A percentile compares a stretch with the other conserved stretches of the same genome.
These are phyloP conservation scores for Quercus variabilis DNA, from an alignment of 306 rosid species.

Conservation along the genomic window DNA sequence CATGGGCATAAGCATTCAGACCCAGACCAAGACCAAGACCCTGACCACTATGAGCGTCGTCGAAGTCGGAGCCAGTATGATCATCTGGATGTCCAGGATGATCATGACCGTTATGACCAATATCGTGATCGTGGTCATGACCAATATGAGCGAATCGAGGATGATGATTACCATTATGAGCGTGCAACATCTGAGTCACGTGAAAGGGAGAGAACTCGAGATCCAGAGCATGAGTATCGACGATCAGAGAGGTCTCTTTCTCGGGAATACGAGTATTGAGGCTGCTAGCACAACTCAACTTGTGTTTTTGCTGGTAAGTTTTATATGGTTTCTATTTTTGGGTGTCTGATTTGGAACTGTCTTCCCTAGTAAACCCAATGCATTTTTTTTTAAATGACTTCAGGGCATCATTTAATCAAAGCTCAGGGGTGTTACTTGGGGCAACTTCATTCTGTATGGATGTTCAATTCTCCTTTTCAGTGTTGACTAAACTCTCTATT, in stretches of 20 bases:
- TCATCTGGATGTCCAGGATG: slow-evolving; percentile 49
- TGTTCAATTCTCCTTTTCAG: background rate
- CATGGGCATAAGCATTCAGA: slow-evolving; percentile 65
- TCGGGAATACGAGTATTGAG: slow-evolving; percentile 61
- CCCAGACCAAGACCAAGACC: slow-evolving; percentile 61
- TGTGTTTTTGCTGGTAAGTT: slow-evolving; percentile 23
- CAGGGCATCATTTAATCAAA: slow-evolving; percentile 17
- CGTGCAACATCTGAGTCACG: slow-evolving; percentile 56
- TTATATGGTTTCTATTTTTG: background rate
- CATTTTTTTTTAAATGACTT: slow-evolving; percentile 6
- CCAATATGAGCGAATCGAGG: slow-evolving; percentile 57
- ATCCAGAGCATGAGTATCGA: slow-evolving; percentile 53
- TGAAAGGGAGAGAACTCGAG: slow-evolving; percentile 67
- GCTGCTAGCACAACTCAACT: slow-evolving; percentile 3
- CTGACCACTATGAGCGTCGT: slow-evolving; percentile 55
- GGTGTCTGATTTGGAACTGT: background rate
- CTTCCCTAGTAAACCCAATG: background rate
- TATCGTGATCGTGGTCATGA: slow-evolving; percentile 45
- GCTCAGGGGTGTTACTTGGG: background rate
- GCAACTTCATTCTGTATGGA: background rate
- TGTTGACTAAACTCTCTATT: background rate
- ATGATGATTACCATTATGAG: slow-evolving; percentile 62
- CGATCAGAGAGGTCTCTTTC: slow-evolving; percentile 75
- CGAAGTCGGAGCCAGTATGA: slow-evolving; percentile 57
- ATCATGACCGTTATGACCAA: slow-evolving; percentile 56